Evolutionary conservation across 2,329 filamentous ascomycete genomes (phyloP), one percentile per base, ranked within the genome.

Genomic region (Colletotrichum abscissum): DNA sequence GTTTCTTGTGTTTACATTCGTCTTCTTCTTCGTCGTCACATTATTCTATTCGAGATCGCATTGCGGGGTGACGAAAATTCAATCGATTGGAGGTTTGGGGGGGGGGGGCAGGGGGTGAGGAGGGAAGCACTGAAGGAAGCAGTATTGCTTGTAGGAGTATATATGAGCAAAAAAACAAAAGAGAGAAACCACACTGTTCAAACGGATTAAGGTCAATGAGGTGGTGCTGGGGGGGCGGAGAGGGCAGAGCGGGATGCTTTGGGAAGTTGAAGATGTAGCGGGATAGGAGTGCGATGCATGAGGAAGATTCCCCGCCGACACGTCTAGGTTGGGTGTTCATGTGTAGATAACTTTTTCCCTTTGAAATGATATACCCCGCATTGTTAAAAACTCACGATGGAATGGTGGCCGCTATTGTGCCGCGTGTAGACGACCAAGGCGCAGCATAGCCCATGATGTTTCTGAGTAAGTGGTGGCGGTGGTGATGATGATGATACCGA

Each of bases 61-160:
- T 73, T 66, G 71, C 71, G 67, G 62, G 71, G 67, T 22, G n/a
- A 49, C 28, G 65, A 65, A 73, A 71, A 71, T 56, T 54, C 54
- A 57, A 66, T 42, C 56, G 66, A 28, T 12, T 66, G 62, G 38
- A 46, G 60, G 33, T 35, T 35, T 7, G 16, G 38, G 16, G 5
- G 6, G 14, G 35, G 35, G 12, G 35, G 35, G 35, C 0, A 38
- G 35, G 38, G 38, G 14, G 5, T 6, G 16, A 8, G 38, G 8
- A 19, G 38, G 6, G 38, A 42, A 16, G 14, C 14, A 6, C 38
- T 7, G 38, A 28, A 70, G 33, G 33, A 33, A 35, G 33, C 33
- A 5, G 26, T 16, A 71, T 33, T 66, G 67, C 56, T 66, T 71
- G 56, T 71, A 65, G 46, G 67, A 73, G 62, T 71, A 63, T n/a